Evolutionary conservation across 768 basidiomycete species (phyloP), one percentile per base, ranked within the genome.

Genomic region (Boletus rubescentipes): DNA sequence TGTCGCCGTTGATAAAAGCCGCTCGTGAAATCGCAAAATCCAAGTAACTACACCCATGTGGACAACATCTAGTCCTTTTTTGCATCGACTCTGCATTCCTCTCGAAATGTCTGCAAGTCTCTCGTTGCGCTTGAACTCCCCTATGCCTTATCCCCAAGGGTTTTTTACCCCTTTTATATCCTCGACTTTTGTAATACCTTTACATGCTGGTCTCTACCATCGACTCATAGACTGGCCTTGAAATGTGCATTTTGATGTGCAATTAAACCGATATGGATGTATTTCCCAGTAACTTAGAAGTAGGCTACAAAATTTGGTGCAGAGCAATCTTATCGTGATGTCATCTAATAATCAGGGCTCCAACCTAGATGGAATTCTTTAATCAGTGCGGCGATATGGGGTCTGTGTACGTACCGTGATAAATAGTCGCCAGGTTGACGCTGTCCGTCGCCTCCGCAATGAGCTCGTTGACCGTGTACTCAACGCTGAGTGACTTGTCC

Each of bases 381-480:
- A 12, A 44, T 53, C 55, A 53, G 59, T 47, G 29, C 21, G 51
- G 23, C 4, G 39, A 39, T 35, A 29, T 4, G 43, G 53, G 38
- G 46, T 20, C 3, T 40, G 46, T 15, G 35, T 36, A 37, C 82
- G 55, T 64, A 89, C 92, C 92, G 36, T 64, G 61, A 65, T 80
- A 98, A 59, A 98, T 92, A n/a, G 77, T 79, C 3, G 85, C 86
- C 18, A 98, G 73, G 67, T 92, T 92, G 43, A 73, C 75, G 2
- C 75, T 67, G 64, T 96, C 91, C 21, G 86, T 91, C 35, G 96
- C 96, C 65, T 91, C 85, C 18, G 90, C 85, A 54, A 98, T 87
- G 37, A 98, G 81, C 68, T 92, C 87, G 73, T 96, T 97, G 55
- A 99, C 92, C 6, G 87, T 91, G 61, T 91, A 94, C 67, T 96